Evolutionary conservation across 2,329 filamentous ascomycete genomes (phyloP).

Genomic region (Arthrobotrys sinensis): DNA sequence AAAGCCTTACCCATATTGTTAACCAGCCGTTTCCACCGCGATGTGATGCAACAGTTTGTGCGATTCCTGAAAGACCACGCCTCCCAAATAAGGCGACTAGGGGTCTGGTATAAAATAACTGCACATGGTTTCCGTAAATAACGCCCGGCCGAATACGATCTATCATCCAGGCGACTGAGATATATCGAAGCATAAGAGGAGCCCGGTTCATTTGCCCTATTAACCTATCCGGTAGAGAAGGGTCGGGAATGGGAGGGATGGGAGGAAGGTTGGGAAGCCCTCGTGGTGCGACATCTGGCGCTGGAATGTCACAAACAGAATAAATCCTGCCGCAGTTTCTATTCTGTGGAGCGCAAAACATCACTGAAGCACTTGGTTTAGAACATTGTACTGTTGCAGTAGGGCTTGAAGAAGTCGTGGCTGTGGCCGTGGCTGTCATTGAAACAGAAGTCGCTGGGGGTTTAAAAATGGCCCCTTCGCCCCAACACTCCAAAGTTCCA

Average conservation of each 20-base stretch:
- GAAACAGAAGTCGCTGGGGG: background rate
- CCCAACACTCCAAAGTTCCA: conserved; percentile 23
- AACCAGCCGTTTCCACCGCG: conserved; percentile 15
- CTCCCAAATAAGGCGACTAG: conserved; percentile 1
- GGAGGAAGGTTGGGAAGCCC: background rate
- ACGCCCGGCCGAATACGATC: conserved; percentile 2
- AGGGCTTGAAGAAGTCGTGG: conserved; percentile 4
- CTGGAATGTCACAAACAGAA: conserved; percentile 8
- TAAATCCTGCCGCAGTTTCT: conserved; percentile 30
- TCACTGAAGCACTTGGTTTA: background rate
- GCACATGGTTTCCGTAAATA: conserved; percentile 8
- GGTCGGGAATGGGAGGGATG: conserved; percentile 14
- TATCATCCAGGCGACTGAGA: conserved; percentile 21
- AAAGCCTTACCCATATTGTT: conserved; percentile 33
- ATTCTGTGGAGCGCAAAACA: conserved; percentile 32
- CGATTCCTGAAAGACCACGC: conserved; percentile 12
- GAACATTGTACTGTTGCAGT: conserved; percentile 10
- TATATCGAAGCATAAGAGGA: conserved; percentile 16
- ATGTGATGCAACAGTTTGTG: conserved; percentile 15
- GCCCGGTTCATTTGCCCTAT: conserved; percentile 3
- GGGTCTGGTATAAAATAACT: conserved; percentile 24
- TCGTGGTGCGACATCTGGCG: conserved; percentile 20
- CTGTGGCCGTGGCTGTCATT: background rate
- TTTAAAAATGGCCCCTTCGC: background rate
- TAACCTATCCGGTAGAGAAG: background rate